Conservation (phyloP, 306 rosid genomes). For the Betula pendula region DNA sequence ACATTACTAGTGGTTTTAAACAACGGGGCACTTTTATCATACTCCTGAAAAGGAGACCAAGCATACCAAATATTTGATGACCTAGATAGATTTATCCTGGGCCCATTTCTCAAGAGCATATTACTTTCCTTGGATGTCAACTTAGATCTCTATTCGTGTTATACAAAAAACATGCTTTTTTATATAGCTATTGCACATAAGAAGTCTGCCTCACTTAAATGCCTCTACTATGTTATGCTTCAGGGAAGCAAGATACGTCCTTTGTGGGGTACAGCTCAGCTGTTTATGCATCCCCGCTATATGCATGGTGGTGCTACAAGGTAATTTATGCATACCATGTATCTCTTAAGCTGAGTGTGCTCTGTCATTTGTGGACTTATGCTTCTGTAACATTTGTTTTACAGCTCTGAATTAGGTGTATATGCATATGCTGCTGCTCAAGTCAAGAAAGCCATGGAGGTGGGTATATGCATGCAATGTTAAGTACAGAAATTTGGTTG, state of each 20-base stretch:
- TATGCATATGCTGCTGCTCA: constrained; percentile 96
- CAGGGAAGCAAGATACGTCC: constrained; percentile 68
- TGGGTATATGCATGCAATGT: constrained; percentile 26
- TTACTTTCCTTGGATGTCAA: neutral
- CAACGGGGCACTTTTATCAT: neutral
- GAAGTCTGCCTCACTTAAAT: constrained; percentile 6
- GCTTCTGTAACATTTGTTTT: constrained; percentile 31
- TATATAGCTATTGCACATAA: neutral
- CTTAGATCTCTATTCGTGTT: neutral
- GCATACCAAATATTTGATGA: neutral
- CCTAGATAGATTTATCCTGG: neutral
- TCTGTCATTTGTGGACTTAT: constrained; percentile 18
- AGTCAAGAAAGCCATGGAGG: constrained; percentile 99
- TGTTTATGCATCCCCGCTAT: constrained; percentile 91
- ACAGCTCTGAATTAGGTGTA: constrained; percentile 79
- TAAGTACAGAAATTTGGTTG: neutral
- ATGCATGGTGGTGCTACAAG: constrained; percentile 98
- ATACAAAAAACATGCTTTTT: neutral
- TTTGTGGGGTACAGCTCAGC: constrained; percentile 97
- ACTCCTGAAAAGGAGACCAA: neutral
- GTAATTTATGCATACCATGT: constrained; percentile 36
- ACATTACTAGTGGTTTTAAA: neutral
- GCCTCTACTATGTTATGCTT: constrained; percentile 9
- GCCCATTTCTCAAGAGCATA: neutral
- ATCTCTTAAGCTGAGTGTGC: constrained; percentile 4